Base-by-base conservation (phyloP, 2,329 filamentous ascomycete genomes). In the Penicillium sp. region DNA sequence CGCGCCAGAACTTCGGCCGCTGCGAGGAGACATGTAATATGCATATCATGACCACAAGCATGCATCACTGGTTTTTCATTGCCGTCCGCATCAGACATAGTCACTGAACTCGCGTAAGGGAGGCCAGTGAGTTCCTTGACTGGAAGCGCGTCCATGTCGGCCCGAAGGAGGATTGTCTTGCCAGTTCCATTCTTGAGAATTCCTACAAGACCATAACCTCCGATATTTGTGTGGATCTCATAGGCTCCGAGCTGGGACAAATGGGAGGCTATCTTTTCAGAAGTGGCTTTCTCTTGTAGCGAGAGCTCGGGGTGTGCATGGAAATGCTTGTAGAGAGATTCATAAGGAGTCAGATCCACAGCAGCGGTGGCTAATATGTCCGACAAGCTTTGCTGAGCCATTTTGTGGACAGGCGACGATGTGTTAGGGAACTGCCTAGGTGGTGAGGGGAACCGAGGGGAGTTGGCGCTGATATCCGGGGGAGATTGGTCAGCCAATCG, bases 1-100 rank as follows among this genome's bases (percentile, higher is more conserved):
- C 63, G 64, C 1, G 72, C 64, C 0, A 87, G 68, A 0, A 71
- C 70, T 44, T 78, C 72, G 0, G 77, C 73, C 0, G 77, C 76
- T 0, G 74, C 79, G 0, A 83, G 70, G 1, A 82, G 65, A 48
- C 71, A 71, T 0, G 78, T 78, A 39, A 81, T 77, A 58, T 82
- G 79, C 75, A 81, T 77, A 54, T 80, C 77, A 57, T 81, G 79
- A 1, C 79, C 79, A 55, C 79, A 82, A 26, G 79, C 77, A 66
- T 82, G 79, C 79, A 82, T 82, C 1, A 77, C 74, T 0, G 76
- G 75, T 54, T 77, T 79, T 46, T 75, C 72, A 3, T 69, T 61
- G 1, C 77, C 77, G 38, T 77, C 74, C 22, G 67, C 64, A 57
- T 77, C 73, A 35, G 63, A 66, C 66, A 74, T 74, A 1, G 64